phyloP scores from a whole-genome alignment of 495 filamentous ascomycete species.

The Cercophora sp. region DNA sequence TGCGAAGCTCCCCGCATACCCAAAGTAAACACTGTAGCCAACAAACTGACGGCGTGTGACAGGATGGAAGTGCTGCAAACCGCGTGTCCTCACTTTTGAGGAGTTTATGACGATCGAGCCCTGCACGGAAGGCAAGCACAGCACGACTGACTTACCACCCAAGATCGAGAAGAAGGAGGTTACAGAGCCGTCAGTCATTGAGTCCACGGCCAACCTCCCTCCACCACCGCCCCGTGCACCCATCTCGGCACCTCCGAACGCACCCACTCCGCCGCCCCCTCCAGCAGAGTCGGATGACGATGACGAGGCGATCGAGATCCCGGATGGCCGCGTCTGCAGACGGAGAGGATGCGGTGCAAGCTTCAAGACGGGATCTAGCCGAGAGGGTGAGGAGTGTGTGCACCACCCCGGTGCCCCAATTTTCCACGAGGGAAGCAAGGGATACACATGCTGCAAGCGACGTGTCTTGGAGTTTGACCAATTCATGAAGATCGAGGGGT shows the following conservation, averaged over 20 bases:
- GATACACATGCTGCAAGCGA: slow-evolving; percentile 94
- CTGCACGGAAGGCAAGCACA: slow-evolving; percentile 92
- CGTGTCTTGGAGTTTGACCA: slow-evolving; percentile 95
- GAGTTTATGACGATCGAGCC: slow-evolving; percentile 94
- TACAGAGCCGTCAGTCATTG: slow-evolving; percentile 28
- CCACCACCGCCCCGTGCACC: slow-evolving; percentile 46
- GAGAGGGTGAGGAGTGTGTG: slow-evolving; percentile 75
- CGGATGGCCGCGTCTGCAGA: slow-evolving; percentile 69
- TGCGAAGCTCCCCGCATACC: neutral
- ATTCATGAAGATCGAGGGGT: slow-evolving; percentile 93
- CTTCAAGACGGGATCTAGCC: slow-evolving; percentile 55
- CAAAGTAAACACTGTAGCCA: slow-evolving; percentile 8
- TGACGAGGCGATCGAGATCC: slow-evolving; percentile 66
- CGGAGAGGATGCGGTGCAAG: slow-evolving; percentile 64
- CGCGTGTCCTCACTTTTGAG: slow-evolving; percentile 95
- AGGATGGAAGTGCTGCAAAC: slow-evolving; percentile 99
- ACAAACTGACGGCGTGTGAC: slow-evolving; percentile 11
- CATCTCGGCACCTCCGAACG: slow-evolving; percentile 50
- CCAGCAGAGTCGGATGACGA: slow-evolving; percentile 82
- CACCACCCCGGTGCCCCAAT: slow-evolving; percentile 84
- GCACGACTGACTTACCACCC: slow-evolving; percentile 65
- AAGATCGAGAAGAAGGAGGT: slow-evolving; percentile 52
- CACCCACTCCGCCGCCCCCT: slow-evolving; percentile 59
- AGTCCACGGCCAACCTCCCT: slow-evolving; percentile 34
- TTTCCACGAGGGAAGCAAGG: slow-evolving; percentile 97